Conservation (phyloP, 305 asterid genomes). For the Fraxinus nigra region DNA sequence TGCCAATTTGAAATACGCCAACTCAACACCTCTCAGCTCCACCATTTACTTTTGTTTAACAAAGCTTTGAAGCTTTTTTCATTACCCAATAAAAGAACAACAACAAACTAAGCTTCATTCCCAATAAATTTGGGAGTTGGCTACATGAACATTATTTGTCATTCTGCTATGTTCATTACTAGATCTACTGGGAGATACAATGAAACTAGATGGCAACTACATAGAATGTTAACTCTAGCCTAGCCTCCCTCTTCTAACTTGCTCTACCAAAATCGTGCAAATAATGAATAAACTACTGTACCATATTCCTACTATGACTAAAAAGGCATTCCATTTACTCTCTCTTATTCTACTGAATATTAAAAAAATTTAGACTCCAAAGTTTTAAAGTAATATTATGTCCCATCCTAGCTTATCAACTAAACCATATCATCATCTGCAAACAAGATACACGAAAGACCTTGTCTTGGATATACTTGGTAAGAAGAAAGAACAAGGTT, state of each 20-base stretch:
- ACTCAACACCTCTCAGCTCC: not conserved
- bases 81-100: not conserved
- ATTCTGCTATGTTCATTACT: not conserved
- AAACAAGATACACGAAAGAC: not conserved
- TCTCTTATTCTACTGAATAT: not conserved
- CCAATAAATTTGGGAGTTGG: not conserved
- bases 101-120: not conserved
- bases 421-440: not conserved
- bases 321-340: not conserved
- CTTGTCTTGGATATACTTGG: not conserved
- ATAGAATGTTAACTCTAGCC: not conserved
- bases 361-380: not conserved
- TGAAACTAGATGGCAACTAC: not conserved
- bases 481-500: not conserved
- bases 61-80: not conserved
- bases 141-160: not conserved
- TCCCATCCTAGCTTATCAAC: not conserved
- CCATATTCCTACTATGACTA: not conserved
- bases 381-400: not conserved
- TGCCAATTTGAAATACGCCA: not conserved
- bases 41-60: not conserved
- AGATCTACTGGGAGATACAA: not conserved
- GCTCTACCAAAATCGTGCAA: not conserved
- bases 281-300: not conserved
- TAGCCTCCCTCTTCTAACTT: not conserved